Evolutionary conservation across 495 filamentous ascomycete species (phyloP).

Genomic region (Bryoglossum gracile): DNA sequence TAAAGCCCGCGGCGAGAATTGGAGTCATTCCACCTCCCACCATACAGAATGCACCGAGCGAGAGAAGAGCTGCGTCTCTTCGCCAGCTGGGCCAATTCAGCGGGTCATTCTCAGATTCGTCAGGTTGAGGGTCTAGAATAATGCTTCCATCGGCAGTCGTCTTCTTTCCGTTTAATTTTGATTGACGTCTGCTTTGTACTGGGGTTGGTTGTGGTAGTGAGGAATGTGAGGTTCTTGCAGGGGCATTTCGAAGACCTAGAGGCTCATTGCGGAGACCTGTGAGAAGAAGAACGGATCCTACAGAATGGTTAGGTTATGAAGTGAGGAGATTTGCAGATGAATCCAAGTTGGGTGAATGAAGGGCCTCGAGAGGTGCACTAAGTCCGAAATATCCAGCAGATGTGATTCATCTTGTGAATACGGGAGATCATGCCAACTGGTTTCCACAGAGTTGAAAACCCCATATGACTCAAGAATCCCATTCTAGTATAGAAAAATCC

Average conservation of each 20-base stretch:
- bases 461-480: too few species aligned
- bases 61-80: constrained; percentile 73
- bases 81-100: constrained; percentile 87
- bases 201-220: constrained; percentile 45
- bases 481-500: too few species aligned
- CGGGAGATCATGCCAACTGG: too few species aligned
- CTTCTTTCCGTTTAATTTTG: constrained; percentile 52
- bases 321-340: too few species aligned
- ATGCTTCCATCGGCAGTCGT: constrained; percentile 75
- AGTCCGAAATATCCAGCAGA: too few species aligned
- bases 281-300: constrained; percentile 77
- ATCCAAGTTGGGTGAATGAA: too few species aligned
- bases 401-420: too few species aligned
- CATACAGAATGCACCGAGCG: constrained; percentile 85
- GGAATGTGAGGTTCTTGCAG: constrained; percentile 68
- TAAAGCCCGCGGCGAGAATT: constrained; percentile 84
- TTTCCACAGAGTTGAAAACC: too few species aligned
- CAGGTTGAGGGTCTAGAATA: constrained; percentile 87
- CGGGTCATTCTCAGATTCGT: constrained; percentile 85
- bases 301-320: too few species aligned
- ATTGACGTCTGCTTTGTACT: constrained; percentile 14
- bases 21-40: constrained; percentile 92
- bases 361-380: too few species aligned
- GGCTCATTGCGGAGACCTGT: constrained; percentile 73
- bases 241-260: constrained; percentile 67